phyloP scores from a whole-genome alignment of 2,329 filamentous ascomycete species.

The Paecilomyces formosus region DNA sequence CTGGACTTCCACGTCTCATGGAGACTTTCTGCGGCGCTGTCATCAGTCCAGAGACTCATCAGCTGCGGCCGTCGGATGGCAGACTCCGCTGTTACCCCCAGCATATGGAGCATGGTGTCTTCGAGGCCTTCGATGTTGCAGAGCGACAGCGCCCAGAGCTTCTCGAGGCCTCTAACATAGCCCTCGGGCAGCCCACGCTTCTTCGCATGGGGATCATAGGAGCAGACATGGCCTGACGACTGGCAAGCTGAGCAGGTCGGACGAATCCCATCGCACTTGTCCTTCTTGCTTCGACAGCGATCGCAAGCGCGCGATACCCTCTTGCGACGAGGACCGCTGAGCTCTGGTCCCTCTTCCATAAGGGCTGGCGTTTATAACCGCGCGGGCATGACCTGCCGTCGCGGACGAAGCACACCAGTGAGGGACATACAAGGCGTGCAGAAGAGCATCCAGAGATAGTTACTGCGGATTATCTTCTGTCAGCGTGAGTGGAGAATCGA shows the following conservation, averaged over 20 bases:
- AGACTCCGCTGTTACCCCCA: conserved; percentile 28
- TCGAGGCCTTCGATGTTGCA: conserved; percentile 39
- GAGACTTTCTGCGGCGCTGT: conserved; percentile 32
- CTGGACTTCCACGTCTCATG: conserved; percentile 40
- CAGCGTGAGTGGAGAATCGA: neutral
- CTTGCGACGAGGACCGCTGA: conserved; percentile 33
- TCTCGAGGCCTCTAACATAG: conserved; percentile 40
- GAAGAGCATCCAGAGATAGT: too few relatives aligned
- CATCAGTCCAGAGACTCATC: conserved; percentile 33
- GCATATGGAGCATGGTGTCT: conserved; percentile 30
- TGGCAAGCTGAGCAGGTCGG: conserved; percentile 37
- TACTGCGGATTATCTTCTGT: too few relatives aligned
- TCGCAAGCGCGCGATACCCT: conserved; percentile 41
- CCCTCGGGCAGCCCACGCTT: conserved; percentile 40
- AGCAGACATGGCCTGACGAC: conserved; percentile 32
- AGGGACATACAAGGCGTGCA: neutral
- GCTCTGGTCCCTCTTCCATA: conserved; percentile 33
- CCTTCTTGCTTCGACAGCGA: conserved; percentile 39
- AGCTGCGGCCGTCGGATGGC: conserved; percentile 23
- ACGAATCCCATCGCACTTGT: conserved; percentile 38
- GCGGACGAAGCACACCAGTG: neutral
- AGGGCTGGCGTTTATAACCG: conserved; percentile 14
- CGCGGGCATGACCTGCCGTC: conserved; percentile 18
- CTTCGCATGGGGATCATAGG: conserved; percentile 38
- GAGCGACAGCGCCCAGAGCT: conserved; percentile 38